These are phyloP conservation scores for Nevesoporus exiguus DNA, from an alignment of 768 basidiomycete species.

Conservation along the genomic window DNA sequence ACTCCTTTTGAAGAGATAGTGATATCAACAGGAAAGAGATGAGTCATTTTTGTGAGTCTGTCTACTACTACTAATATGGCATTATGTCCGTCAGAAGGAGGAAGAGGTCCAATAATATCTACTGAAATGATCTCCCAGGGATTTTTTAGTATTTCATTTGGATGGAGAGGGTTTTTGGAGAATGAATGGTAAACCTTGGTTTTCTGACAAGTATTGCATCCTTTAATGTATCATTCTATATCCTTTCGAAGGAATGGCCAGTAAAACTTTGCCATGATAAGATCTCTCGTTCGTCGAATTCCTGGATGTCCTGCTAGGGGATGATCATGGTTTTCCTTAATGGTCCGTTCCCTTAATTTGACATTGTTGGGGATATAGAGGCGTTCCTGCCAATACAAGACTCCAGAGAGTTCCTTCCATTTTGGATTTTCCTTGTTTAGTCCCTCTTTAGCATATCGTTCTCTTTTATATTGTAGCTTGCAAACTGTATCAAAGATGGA, in stretches of 20 bases:
- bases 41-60: constrained; percentile 11
- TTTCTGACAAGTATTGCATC: neutral
- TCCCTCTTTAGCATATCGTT: too few relatives aligned
- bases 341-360: too few relatives aligned
- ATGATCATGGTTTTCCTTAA: neutral
- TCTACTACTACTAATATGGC: constrained; percentile 12
- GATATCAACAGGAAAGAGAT: constrained; percentile 9
- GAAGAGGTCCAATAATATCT: neutral
- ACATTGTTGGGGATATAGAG: too few relatives aligned
- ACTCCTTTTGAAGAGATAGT: constrained; percentile 8
- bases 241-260: neutral
- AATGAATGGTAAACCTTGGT: neutral
- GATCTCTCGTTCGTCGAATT: neutral
- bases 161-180: neutral
- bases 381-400: neutral
- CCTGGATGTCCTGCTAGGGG: neutral
- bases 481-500: too few relatives aligned
- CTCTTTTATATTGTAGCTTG: too few relatives aligned
- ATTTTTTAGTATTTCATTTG: neutral
- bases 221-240: neutral
- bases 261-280: neutral
- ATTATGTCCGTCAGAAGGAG: constrained; percentile 6
- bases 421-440: too few relatives aligned
- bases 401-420: too few relatives aligned
- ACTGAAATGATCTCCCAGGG: neutral